A percentile compares a stretch with the other conserved stretches of the same genome.
Conservation (phyloP, 2,329 filamentous ascomycete genomes). For the Aspergillus sp. region DNA sequence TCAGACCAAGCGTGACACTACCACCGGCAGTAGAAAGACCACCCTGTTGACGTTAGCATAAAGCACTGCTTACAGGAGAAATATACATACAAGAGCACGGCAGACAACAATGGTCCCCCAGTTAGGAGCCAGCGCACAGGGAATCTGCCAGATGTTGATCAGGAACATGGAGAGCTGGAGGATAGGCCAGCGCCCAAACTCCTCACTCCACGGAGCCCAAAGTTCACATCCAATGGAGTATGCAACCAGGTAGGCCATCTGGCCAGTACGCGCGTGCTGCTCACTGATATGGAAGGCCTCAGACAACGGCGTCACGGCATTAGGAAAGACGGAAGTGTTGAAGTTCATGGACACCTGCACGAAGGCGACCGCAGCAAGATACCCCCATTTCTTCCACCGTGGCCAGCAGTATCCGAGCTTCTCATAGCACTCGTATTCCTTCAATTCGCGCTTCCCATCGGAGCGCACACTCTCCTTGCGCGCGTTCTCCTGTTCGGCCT, state of each 20-base stretch:
- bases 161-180: slow-evolving; percentile 70
- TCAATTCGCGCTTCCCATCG: slow-evolving; percentile 41
- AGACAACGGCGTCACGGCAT: slow-evolving; percentile 62
- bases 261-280: slow-evolving; percentile 69
- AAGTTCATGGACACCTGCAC: slow-evolving; percentile 79
- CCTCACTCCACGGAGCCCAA: slow-evolving; percentile 85
- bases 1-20: slow-evolving; percentile 72
- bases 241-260: slow-evolving; percentile 72
- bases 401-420: slow-evolving; percentile 63
- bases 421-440: slow-evolving; percentile 59
- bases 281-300: slow-evolving; percentile 66
- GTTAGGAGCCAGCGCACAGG: slow-evolving; percentile 70
- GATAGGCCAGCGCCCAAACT: slow-evolving; percentile 73
- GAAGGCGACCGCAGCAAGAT: slow-evolving; percentile 68
- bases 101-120: slow-evolving; percentile 68
- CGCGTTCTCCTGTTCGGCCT: background rate
- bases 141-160: slow-evolving; percentile 76
- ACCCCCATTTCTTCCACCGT: slow-evolving; percentile 65
- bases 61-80: background rate
- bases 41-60: slow-evolving; percentile 35
- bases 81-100: slow-evolving; percentile 50
- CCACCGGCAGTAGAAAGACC: slow-evolving; percentile 71
- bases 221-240: slow-evolving; percentile 89
- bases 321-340: slow-evolving; percentile 72
- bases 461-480: background rate